Base-by-base conservation (phyloP, 1,284 basidiomycete genomes). In the Papiliotrema flavescens region DNA sequence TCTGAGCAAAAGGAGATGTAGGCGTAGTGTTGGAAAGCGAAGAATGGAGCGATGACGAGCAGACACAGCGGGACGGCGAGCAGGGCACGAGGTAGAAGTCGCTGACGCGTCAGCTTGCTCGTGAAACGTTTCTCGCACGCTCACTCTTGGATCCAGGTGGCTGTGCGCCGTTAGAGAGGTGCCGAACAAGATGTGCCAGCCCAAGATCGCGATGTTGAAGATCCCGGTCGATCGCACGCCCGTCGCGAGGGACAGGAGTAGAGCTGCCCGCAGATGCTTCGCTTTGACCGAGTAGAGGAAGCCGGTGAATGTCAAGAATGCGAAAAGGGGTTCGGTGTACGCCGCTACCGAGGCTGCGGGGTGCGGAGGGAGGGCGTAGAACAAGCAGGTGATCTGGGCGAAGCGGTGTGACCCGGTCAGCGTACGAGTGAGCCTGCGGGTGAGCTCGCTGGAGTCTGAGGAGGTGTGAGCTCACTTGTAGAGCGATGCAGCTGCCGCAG, bases 311-410 rank as follows among this genome's bases (percentile, higher is more conserved):
- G 88, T 86, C 15, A 88, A 75, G 53, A 84, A 82, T 0, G 93
- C 87, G 74, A 88, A 95, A 70, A 91, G 87, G 0, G 91, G 86
- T 68, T 98, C 95, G 42, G 81, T 85, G 66, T 89, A 95, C 0
- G 88, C 82, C 0, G 86, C 85, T 43, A 86, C 80, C 17, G 90
- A 74, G 0, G 87, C 85, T 0, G 84, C 82, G 0, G 91, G 91
- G 34, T 90, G 88, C 36, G 88, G 90, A 0, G 90, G 83, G 6
- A 97, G 65, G 43, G 93, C 78, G 44, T 89, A 91, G 15, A 97
- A 77, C 17, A 86, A 54, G 0, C 85, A 71, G 0, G 86, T 78
- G 2, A 88, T 75, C 26, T 81, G 76, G 0, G 93, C 86, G 15
- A 88, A 75, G 1, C 77, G 69, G 0, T 79, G 78, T 6, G 84